A percentile compares a stretch with the other conserved stretches of the same genome.
Conservation (phyloP, 345 rosid genomes). For the Brassica juncea region DNA sequence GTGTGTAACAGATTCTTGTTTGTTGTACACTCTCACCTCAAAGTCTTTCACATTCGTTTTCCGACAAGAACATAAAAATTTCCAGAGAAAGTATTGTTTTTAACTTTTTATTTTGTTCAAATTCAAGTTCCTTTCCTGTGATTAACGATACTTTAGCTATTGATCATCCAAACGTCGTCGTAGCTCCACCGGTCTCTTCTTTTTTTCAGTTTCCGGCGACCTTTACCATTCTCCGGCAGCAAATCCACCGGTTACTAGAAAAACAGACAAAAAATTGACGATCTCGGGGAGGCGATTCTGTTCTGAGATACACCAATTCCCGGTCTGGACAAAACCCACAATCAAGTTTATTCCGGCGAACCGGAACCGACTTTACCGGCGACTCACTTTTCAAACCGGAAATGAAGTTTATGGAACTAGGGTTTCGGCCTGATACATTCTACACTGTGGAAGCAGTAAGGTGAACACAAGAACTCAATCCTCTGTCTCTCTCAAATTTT, state of each 20-base stretch:
- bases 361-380: slow-evolving; percentile 13
- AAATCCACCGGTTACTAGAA: background rate
- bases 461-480: slow-evolving; percentile 41
- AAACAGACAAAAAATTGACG: background rate
- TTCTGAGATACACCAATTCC: background rate
- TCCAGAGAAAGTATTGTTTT: background rate
- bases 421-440: slow-evolving; percentile 90
- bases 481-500: background rate
- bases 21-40: slow-evolving; percentile 10
- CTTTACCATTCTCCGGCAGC: slow-evolving; percentile 2
- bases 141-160: background rate
- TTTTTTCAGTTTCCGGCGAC: slow-evolving; percentile 5
- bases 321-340: background rate
- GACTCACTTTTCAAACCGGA: slow-evolving; percentile 2
- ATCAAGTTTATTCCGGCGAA: slow-evolving; percentile 8
- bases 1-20: slow-evolving; percentile 20
- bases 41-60: background rate
- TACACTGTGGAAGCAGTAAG: slow-evolving; percentile 80
- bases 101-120: background rate
- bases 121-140: background rate
- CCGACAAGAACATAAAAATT: background rate
- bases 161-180: slow-evolving; percentile 2
- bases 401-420: slow-evolving; percentile 98
- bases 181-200: background rate
- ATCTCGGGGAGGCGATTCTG: background rate